phyloP scores from a whole-genome alignment of 441 rosid species.

The Manihot esculenta region DNA sequence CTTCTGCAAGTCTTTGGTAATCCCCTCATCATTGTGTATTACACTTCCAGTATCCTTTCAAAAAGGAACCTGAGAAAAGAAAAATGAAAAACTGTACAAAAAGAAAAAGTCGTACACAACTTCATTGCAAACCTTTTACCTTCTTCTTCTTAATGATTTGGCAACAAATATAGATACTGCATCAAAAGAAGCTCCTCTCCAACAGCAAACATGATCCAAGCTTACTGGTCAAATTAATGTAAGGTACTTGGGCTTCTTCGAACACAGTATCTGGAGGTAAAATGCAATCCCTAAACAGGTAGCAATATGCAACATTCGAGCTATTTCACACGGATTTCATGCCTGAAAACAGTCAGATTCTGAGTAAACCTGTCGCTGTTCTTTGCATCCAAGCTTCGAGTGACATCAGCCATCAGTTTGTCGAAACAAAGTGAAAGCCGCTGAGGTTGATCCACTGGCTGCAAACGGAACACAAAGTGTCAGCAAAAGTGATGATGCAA shows the following conservation, averaged over 20 bases:
- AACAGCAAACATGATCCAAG: neutral
- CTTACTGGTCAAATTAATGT: neutral
- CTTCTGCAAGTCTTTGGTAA: neutral
- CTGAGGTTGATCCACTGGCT: slow-evolving; percentile 89
- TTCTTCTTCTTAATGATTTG: slow-evolving; percentile 8
- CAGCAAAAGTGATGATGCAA: slow-evolving; percentile 10
- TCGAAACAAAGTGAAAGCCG: slow-evolving; percentile 83
- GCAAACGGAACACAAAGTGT: slow-evolving; percentile 36
- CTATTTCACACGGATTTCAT: slow-evolving; percentile 85
- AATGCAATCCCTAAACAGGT: slow-evolving; percentile 25
- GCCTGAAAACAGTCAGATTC: slow-evolving; percentile 78
- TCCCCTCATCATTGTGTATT: neutral
- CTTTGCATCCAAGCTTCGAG: slow-evolving; percentile 82
- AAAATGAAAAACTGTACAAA: slow-evolving; percentile 14
- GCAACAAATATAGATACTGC: neutral
- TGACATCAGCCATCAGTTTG: slow-evolving; percentile 88
- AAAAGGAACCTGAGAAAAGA: neutral
- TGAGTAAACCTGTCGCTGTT: slow-evolving; percentile 98
- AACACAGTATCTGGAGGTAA: slow-evolving; percentile 31
- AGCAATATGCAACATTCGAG: neutral
- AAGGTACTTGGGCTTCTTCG: slow-evolving; percentile 20
- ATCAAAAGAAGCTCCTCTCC: neutral
- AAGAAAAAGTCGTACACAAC: slow-evolving; percentile 2
- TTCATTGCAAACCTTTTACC: slow-evolving; percentile 10
- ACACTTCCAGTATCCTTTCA: neutral